Conservation (phyloP, 345 rosid species). For the Gossypium mustelinum region DNA sequence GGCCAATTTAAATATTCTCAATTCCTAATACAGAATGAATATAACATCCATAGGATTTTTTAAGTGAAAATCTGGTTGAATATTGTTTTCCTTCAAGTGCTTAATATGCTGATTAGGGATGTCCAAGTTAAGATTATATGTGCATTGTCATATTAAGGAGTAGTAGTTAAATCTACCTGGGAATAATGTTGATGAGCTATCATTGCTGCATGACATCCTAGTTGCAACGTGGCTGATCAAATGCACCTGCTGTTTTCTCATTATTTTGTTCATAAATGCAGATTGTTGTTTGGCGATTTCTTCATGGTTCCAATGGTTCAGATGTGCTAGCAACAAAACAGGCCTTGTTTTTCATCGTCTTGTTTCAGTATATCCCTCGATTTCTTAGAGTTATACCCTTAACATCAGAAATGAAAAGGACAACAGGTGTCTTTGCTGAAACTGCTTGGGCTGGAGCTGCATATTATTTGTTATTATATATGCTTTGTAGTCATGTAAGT, state of each 20-base stretch:
- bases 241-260: slow-evolving; percentile 15
- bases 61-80: neutral
- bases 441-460: slow-evolving; percentile 99
- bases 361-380: slow-evolving; percentile 75
- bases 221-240: slow-evolving; percentile 2
- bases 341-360: slow-evolving; percentile 59
- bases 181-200: neutral
- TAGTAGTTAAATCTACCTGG: neutral
- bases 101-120: neutral
- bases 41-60: neutral
- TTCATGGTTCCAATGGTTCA: slow-evolving; percentile 60
- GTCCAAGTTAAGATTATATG: neutral
- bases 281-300: slow-evolving; percentile 89
- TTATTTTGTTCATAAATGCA: slow-evolving; percentile 27
- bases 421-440: slow-evolving; percentile 93
- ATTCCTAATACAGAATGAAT: neutral
- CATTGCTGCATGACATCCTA: neutral
- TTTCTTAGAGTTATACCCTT: slow-evolving; percentile 50
- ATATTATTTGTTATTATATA: slow-evolving; percentile 79
- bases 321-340: slow-evolving; percentile 69
- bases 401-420: slow-evolving; percentile 86
- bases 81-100: neutral
- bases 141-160: neutral
- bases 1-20: neutral
- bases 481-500: slow-evolving; percentile 99